Percentiles rank a stretch among this genome's conserved stretches.
These are phyloP conservation scores for Blastocystis sp. DNA, from an alignment of 352 stramenopile genomes.

Conservation along the genomic window DNA sequence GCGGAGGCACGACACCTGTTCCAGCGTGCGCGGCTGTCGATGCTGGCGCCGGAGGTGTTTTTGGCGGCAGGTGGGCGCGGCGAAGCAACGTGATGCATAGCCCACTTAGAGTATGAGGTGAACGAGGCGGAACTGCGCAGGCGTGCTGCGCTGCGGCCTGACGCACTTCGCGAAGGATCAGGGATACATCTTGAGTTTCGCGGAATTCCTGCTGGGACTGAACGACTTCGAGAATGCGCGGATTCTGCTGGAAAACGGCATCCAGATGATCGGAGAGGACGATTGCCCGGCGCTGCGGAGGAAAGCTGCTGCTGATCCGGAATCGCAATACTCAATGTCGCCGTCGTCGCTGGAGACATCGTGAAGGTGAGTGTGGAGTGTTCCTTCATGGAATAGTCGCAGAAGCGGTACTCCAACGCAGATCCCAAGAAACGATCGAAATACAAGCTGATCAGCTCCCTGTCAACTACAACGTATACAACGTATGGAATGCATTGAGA, in stretches of 20 bases:
- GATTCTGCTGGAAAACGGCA: conserved; percentile 36
- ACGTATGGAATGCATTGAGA: neutral
- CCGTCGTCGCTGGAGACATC: conserved; percentile 9
- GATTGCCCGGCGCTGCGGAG: neutral
- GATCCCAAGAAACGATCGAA: conserved; percentile 10
- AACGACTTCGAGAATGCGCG: conserved; percentile 22
- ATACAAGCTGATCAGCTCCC: conserved; percentile 1
- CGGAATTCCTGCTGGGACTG: conserved; percentile 16
- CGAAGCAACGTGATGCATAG: neutral
- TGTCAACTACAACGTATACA: conserved; percentile 27
- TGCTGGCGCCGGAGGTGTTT: conserved; percentile 8
- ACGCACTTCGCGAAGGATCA: conserved; percentile 2
- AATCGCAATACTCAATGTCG: neutral
- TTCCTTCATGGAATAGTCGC: neutral
- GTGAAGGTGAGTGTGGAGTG: neutral
- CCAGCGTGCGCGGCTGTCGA: conserved; percentile 17
- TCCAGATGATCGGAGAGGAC: conserved; percentile 17
- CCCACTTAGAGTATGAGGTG: conserved; percentile 33
- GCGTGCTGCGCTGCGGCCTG: neutral
- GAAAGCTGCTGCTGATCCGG: conserved; percentile 12
- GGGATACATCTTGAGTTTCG: conserved; percentile 2
- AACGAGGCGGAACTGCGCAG: conserved; percentile 18
- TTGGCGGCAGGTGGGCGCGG: neutral
- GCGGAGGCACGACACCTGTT: conserved; percentile 21
- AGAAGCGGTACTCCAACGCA: neutral